phyloP scores from a whole-genome alignment of 306 rosid genomes.

The Morella rubra region DNA sequence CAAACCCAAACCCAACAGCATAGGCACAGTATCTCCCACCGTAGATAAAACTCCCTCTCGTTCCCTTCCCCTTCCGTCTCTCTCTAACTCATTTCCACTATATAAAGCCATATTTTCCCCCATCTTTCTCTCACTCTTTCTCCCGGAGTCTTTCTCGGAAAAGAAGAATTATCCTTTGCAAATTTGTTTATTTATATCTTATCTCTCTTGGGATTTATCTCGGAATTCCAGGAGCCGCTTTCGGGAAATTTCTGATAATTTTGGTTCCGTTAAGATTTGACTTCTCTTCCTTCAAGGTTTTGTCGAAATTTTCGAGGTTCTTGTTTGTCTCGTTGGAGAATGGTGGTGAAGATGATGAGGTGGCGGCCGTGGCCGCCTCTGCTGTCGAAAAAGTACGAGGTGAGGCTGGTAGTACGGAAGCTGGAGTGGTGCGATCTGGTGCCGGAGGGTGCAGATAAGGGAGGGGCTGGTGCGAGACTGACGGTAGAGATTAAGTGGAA shows the following conservation, averaged over 20 bases:
- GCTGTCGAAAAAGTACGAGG: conserved; percentile 59
- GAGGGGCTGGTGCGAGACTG: conserved; percentile 30
- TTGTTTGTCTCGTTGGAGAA: conserved; percentile 10
- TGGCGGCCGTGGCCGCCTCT: conserved; percentile 98
- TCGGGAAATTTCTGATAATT: not conserved
- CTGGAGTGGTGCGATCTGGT: conserved; percentile 59
- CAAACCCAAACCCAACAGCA: not conserved
- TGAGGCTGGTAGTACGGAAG: conserved; percentile 45
- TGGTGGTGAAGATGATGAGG: conserved; percentile 94
- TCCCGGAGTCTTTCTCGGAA: conserved; percentile 23
- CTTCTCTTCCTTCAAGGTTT: not conserved
- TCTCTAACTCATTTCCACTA: conserved; percentile 15
- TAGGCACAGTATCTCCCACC: not conserved
- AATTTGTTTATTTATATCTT: not conserved
- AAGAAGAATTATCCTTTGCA: conserved; percentile 3
- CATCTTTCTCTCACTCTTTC: conserved; percentile 6
- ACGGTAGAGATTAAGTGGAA: conserved; percentile 83
- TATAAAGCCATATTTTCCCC: conserved; percentile 43
- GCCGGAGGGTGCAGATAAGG: conserved; percentile 31
- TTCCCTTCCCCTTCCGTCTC: conserved; percentile 6
- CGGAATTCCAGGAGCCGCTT: not conserved
- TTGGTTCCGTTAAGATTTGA: not conserved
- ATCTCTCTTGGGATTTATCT: not conserved
- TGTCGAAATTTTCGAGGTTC: not conserved
- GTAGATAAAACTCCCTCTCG: not conserved